Evolutionary conservation across 1,284 basidiomycete genomes (phyloP), one percentile per base, ranked within the genome.

Genomic region (Anthracocystis setariae): DNA sequence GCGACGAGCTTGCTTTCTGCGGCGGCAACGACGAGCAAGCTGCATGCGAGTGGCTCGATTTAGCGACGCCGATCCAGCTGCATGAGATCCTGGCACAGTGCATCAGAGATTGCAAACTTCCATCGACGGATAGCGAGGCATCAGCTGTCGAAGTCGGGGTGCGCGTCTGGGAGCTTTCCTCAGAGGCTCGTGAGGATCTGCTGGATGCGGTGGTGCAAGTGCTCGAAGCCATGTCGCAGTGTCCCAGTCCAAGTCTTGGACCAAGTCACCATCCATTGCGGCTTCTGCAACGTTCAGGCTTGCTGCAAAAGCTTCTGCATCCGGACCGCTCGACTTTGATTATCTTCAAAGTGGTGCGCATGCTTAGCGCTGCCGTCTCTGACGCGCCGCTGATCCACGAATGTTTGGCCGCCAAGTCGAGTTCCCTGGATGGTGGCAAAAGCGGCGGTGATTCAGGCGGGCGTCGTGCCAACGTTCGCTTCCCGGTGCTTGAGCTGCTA

Each of bases 401-500:
- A 27, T 72, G 69, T 29, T 45, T 72, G 3, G 69, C 63, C 2
- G 46, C 63, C 18, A 69, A 58, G 24, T 29, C 47, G 0, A 50
- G 57, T 7, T 9, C 24, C 8, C 37, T 35, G 10, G 13, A 8
- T n/a, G 21, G 32, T 10, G 45, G 47, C 7, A 47, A 52, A 3
- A 37, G 44, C 18, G 29, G 15, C 5, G 37, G 18, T 18, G 50
- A 47, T 25, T 44, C 51, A 3, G 37, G 21, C 5, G 56, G 45
- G 32, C 33, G 27, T 9, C 55, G 55, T 25, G 59, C 51, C 38
- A 56, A 59, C 27, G 54, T 47, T 12, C 51, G 56, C n/a, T 78
- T 78, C 24, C 71, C 76, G 8, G 56, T 78, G 23, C 46, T 78
- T 5, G 76, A 78, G 45, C 43, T 74, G 8, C 49, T 78, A 3